Evolutionary conservation across 2,329 filamentous ascomycete species (phyloP), one percentile per base, ranked within the genome.

Genomic region (Westerdykella aurantiaca): DNA sequence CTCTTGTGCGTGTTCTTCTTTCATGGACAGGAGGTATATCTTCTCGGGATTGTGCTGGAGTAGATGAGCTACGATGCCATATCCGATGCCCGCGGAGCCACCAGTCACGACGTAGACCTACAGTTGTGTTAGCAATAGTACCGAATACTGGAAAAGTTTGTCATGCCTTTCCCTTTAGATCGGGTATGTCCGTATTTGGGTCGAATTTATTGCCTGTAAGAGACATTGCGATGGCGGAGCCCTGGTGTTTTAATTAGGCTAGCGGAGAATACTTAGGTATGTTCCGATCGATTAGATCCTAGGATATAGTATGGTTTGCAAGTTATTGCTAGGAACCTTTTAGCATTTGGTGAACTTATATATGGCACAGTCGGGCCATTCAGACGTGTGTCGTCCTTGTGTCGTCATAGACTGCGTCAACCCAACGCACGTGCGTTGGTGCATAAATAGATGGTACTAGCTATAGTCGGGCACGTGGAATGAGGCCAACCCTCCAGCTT

Each of bases 41-140:
- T 69, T 73, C 4, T 61, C 57, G 1, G 70, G 62, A 37, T 71
- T 72, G 55, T 76, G 72, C 51, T 77, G 70, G 3, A 78, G 68
- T n/a, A 77, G 58, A 48, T 78, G 75, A 6, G 74, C 72, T 22
- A 70, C 66, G 37, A 77, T 77, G 18, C 73, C 74, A 46, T 70
- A 77, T 13, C 74, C 74, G 25, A 76, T 75, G 16, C 72, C 73
- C n/a, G 72, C 69, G 16, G 67, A 71, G 17, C 72, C 72, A n/a
- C 72, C 71, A 0, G 72, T 75, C 12, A 76, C 69, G 14, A 75
- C 60, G 41, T 70, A 76, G 14, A 72, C 60, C 65, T 72, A 23
- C 3, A 23, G 12, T 14, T 25, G 6, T 14, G 18, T 44, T 11
- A 48, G 39, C 31, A n/a, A 6, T 5, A 31, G n/a, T 17, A 21